phyloP scores from a whole-genome alignment of 495 filamentous ascomycete species.

The Poronia punctata region DNA sequence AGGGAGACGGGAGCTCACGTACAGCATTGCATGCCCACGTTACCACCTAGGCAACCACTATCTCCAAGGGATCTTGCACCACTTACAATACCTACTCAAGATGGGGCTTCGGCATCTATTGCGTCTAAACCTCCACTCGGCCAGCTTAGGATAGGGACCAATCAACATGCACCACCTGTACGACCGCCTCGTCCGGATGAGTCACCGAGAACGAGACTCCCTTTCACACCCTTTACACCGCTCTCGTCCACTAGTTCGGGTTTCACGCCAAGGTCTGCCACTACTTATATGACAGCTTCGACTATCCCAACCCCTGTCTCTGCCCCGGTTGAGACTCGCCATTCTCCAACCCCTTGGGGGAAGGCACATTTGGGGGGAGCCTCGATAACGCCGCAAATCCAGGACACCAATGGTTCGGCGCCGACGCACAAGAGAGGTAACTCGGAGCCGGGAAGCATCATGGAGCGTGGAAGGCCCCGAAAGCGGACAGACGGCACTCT shows the following conservation, averaged over 20 bases:
- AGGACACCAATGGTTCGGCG: conserved; percentile 14
- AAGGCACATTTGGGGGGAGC: conserved; percentile 18
- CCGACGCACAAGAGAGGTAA: conserved; percentile 40
- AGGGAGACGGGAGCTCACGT: conserved; percentile 16
- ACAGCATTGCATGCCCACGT: too few species aligned
- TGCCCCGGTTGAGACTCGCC: conserved; percentile 33
- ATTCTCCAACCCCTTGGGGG: conserved; percentile 42
- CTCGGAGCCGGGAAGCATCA: conserved; percentile 52
- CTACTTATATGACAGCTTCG: conserved; percentile 26
- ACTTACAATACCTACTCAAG: conserved; percentile 42
- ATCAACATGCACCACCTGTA: conserved; percentile 24
- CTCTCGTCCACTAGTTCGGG: conserved; percentile 34
- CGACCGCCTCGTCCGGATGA: conserved; percentile 34
- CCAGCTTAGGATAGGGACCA: conserved; percentile 34
- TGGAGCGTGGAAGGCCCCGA: conserved; percentile 52
- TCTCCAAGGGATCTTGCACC: conserved; percentile 46
- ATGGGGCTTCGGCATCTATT: conserved; percentile 27
- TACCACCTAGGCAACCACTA: conserved; percentile 32
- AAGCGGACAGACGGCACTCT: conserved; percentile 36
- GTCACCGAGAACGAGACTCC: conserved; percentile 38
- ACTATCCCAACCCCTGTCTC: conserved; percentile 42
- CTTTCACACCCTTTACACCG: conserved; percentile 38
- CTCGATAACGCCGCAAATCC: conserved; percentile 19
- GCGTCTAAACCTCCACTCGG: conserved; percentile 31
- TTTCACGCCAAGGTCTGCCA: conserved; percentile 31